phyloP scores from a whole-genome alignment of 2,329 filamentous ascomycete genomes.

The Colletotrichum sp. region DNA sequence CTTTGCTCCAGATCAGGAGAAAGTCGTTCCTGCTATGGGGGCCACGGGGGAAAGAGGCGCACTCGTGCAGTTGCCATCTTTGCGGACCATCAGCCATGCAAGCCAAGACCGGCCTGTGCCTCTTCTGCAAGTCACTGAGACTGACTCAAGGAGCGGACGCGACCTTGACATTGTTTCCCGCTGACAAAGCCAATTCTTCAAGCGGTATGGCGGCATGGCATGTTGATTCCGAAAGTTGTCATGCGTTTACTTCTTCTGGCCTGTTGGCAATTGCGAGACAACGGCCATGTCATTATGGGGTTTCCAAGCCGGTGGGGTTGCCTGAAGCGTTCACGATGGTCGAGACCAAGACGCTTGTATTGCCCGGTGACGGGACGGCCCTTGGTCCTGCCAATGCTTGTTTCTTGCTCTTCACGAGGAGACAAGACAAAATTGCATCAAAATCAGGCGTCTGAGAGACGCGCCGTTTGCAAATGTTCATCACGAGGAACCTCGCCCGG shows the following conservation, averaged over 20 bases:
- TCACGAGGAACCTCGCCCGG: not conserved
- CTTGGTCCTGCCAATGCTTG: not conserved
- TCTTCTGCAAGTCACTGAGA: not conserved
- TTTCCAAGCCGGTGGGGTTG: not conserved
- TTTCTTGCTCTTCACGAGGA: not conserved
- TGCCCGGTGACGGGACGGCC: not conserved
- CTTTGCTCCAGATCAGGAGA: not conserved
- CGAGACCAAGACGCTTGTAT: not conserved
- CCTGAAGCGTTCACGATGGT: not conserved
- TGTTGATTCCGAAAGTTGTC: not conserved
- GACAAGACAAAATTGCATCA: constrained; percentile 1
- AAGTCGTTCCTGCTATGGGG: not conserved
- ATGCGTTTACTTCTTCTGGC: not conserved
- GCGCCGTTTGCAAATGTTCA: not conserved
- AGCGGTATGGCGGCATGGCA: not conserved
- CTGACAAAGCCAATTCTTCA: not conserved
- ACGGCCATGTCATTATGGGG: not conserved
- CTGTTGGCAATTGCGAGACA: not conserved
- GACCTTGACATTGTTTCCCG: not conserved
- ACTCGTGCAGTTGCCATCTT: not conserved
- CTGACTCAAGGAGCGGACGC: not conserved
- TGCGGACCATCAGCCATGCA: not conserved
- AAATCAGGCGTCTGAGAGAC: not conserved
- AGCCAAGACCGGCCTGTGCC: not conserved
- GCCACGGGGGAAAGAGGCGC: not conserved